phyloP scores from a whole-genome alignment of 208 protist species.

The Crithidia expoeki region DNA sequence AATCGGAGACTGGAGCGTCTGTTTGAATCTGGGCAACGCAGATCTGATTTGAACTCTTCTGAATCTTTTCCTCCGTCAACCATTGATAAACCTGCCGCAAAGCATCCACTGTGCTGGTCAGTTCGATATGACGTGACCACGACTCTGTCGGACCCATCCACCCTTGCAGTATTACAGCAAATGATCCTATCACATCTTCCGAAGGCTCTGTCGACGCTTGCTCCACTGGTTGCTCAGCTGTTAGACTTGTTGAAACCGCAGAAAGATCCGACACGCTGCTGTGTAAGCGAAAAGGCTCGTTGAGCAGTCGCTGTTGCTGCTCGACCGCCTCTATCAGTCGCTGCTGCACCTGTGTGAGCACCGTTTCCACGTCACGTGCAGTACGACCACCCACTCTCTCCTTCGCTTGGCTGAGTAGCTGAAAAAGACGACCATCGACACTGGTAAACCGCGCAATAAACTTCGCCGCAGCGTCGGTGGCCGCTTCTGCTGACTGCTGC shows the following conservation, averaged over 20 bases:
- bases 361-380: conserved; percentile 50
- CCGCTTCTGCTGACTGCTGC: conserved; percentile 41
- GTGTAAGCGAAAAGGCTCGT: not conserved
- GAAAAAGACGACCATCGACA: conserved; percentile 35
- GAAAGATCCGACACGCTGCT: not conserved
- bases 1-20: not conserved
- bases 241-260: too few relatives aligned
- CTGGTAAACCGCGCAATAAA: conserved; percentile 43
- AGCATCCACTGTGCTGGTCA: not conserved
- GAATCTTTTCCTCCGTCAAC: not conserved
- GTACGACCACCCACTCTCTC: conserved; percentile 36
- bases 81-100: not conserved
- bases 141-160: not conserved
- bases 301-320: conserved; percentile 18
- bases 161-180: not conserved
- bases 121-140: conserved; percentile 7
- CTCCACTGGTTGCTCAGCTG: not conserved
- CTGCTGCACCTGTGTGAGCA: conserved; percentile 44
- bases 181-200: not conserved
- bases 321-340: conserved; percentile 15
- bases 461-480: conserved; percentile 29
- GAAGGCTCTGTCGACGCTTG: not conserved
- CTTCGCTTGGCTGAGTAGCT: conserved; percentile 49
- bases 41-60: not conserved
- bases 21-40: not conserved